Conservation (phyloP, 2,329 filamentous ascomycete genomes). For the Endothia cerciana region DNA sequence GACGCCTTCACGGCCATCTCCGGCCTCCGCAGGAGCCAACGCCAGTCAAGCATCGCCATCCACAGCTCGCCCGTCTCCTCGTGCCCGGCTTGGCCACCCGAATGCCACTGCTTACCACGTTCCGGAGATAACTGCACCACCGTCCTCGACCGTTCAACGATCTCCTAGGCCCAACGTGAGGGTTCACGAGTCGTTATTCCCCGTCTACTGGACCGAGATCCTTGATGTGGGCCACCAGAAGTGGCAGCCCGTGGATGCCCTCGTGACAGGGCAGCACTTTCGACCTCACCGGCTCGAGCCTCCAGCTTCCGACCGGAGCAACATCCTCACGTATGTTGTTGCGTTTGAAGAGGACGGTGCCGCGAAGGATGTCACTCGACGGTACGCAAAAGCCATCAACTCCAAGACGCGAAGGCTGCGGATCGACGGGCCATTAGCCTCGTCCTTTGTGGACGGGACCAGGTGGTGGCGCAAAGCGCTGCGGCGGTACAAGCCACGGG, state of each 20-base stretch:
- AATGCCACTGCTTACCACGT: constrained; percentile 57
- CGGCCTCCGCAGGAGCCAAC: not conserved
- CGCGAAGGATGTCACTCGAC: constrained; percentile 81
- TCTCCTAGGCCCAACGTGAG: constrained; percentile 38
- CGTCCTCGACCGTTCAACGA: constrained; percentile 29
- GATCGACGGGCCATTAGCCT: constrained; percentile 65
- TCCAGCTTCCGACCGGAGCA: constrained; percentile 75
- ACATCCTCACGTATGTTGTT: constrained; percentile 80
- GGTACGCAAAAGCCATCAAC: constrained; percentile 87
- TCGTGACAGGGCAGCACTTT: constrained; percentile 80
- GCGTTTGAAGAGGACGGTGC: constrained; percentile 81
- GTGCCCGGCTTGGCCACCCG: constrained; percentile 57
- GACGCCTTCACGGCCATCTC: constrained; percentile 34
- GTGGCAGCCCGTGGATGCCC: constrained; percentile 86
- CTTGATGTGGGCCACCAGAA: constrained; percentile 85
- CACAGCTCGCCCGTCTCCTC: constrained; percentile 44
- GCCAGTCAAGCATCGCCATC: constrained; percentile 32
- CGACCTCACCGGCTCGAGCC: constrained; percentile 81
- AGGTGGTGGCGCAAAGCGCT: constrained; percentile 60
- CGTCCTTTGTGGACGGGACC: constrained; percentile 21
- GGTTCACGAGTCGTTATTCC: constrained; percentile 73
- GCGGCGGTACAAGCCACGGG: constrained; percentile 45
- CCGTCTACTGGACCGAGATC: constrained; percentile 93
- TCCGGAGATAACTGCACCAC: constrained; percentile 44
- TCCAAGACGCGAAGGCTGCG: constrained; percentile 83